Conservation (phyloP, 345 rosid genomes). For the Gossypium raimondii region DNA sequence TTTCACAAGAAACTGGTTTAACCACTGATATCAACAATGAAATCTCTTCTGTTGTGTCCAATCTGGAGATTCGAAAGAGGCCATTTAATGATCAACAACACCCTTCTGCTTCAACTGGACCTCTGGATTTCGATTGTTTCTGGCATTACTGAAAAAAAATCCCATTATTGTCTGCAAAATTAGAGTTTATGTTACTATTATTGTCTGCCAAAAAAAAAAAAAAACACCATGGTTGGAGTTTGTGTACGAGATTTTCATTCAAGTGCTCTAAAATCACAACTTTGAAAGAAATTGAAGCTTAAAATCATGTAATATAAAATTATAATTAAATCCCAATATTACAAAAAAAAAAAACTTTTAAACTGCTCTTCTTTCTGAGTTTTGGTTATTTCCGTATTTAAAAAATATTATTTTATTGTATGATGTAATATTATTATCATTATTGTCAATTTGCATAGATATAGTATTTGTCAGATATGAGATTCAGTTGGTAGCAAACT, state of each 20-base stretch:
- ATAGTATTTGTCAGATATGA: conserved; percentile 27
- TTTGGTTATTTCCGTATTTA: not conserved
- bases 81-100: conserved; percentile 39
- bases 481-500: conserved; percentile 49
- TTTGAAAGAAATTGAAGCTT: conserved; percentile 22
- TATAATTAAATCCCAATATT: not conserved
- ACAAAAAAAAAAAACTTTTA: not conserved
- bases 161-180: not conserved
- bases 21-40: conserved; percentile 48
- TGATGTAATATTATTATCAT: conserved; percentile 5
- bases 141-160: conserved; percentile 53
- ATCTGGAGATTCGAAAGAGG: conserved; percentile 42
- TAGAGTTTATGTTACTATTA: conserved; percentile 4
- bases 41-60: conserved; percentile 51
- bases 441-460: conserved; percentile 19
- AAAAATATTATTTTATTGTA: too few relatives aligned
- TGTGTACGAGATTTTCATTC: conserved; percentile 28
- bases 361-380: not conserved
- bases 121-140: conserved; percentile 47
- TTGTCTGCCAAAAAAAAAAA: not conserved
- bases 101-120: conserved; percentile 44
- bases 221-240: not conserved
- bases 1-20: conserved; percentile 55
- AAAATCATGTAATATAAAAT: conserved; percentile 14
- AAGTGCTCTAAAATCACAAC: conserved; percentile 10